Evolutionary conservation across 2,329 filamentous ascomycete species (phyloP).

Genomic region (Aspergillus sp.): DNA sequence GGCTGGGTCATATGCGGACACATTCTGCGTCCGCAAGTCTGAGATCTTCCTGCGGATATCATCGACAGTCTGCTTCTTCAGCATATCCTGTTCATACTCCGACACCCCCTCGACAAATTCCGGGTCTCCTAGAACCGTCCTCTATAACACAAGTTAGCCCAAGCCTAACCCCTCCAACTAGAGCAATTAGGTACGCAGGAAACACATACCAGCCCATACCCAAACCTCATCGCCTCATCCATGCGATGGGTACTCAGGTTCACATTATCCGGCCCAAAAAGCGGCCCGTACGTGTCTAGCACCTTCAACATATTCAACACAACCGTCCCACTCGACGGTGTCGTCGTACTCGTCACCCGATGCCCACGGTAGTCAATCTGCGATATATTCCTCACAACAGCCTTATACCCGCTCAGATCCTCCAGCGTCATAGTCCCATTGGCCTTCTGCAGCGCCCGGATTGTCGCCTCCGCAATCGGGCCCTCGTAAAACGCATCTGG

Average conservation of each 20-base stretch:
- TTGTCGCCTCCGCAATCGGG: constrained; percentile 69
- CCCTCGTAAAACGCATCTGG: constrained; percentile 73
- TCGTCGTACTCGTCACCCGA: constrained; percentile 63
- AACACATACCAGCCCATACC: constrained; percentile 62
- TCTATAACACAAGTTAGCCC: constrained; percentile 40
- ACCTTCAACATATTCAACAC: constrained; percentile 76
- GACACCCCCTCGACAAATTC: constrained; percentile 65
- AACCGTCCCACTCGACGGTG: constrained; percentile 77
- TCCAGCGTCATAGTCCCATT: constrained; percentile 85
- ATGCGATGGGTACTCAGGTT: constrained; percentile 78
- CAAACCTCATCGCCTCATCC: constrained; percentile 86
- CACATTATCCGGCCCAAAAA: constrained; percentile 57
- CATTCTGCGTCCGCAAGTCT: constrained; percentile 69
- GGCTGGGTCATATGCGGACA: constrained; percentile 71
- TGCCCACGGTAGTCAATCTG: constrained; percentile 68
- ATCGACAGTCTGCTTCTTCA: constrained; percentile 60
- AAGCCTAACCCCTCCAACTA: neutral
- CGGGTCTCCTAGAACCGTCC: constrained; percentile 80
- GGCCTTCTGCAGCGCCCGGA: constrained; percentile 63
- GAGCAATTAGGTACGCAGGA: neutral
- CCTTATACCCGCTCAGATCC: constrained; percentile 72
- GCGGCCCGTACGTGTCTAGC: constrained; percentile 70
- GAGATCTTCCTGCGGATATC: constrained; percentile 66
- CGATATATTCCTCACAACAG: constrained; percentile 63
- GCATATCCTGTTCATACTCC: constrained; percentile 65